Evolutionary conservation across 208 protist genomes (phyloP), one percentile per base, ranked within the genome.

Genomic region (Crithidia brevicula): DNA sequence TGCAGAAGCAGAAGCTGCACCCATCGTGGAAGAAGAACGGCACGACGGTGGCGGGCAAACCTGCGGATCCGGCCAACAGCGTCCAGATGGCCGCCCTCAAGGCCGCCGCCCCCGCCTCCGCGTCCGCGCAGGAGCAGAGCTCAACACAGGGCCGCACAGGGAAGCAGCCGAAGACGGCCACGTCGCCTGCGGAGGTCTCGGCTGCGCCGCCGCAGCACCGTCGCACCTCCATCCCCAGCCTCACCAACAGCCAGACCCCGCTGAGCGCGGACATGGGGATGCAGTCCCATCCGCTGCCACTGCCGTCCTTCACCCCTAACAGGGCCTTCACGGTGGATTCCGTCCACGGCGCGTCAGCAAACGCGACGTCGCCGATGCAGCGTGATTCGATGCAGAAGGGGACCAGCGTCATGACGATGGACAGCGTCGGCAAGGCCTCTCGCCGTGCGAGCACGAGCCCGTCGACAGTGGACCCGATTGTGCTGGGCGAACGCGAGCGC

Each of bases 291-390:
- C 33, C 28, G 28, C 40, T 69, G 30, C 49, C 65, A 36, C 22
- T 66, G 45, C 72, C 76, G 8, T 62, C 72, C 30, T 82, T 77
- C 50, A 67, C 67, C 0, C 36, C 53, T 10, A 61, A 54, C 22
- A 13, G 42, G 0, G 30, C 28, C 28, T 33, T 9, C 25, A 31
- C 15, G 10, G 7, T 42, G 22, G 28, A 52, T 10, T n/a, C 20
- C 4, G 25, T 28, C 28, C 58, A 15, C n/a, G 43, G 40, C 3
- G 30, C 43, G 30, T 36, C 58, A 28, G 18, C 58, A 11, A 50
- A 52, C 16, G 28, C 28, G 42, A 52, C 40, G 27, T 63, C 58
- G 58, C 40, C 58, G 28, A 36, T 52, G 58, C 67, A 42, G 36
- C 40, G 45, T n/a, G 28, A 61, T 25, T n/a, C 22, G 2, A 15